These are phyloP conservation scores for Lignosus rhinocerotis DNA, from an alignment of 1,284 basidiomycete species.

Conservation along the genomic window DNA sequence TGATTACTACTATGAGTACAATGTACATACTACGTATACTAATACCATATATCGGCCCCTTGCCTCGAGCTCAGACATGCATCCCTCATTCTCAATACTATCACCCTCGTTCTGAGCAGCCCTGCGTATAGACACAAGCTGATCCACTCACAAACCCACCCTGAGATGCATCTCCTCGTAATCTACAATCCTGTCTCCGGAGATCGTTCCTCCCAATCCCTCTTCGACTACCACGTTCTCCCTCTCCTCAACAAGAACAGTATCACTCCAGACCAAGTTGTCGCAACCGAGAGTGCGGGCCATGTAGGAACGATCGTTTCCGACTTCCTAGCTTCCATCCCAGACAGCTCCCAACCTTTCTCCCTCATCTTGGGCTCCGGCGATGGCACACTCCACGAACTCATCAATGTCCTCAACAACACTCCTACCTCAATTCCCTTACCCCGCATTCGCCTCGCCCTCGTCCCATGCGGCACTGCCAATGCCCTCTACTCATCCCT, in stretches of 20 bases:
- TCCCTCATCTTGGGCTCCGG: conserved; percentile 74
- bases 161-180: conserved; percentile 36
- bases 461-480: conserved; percentile 88
- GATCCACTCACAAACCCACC: neutral
- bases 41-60: too few relatives aligned
- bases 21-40: too few relatives aligned
- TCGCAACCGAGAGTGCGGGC: conserved; percentile 51
- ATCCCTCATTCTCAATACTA: too few relatives aligned
- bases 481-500: conserved; percentile 85
- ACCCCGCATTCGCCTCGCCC: conserved; percentile 42
- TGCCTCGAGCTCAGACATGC: too few relatives aligned
- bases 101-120: too few relatives aligned
- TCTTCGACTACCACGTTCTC: conserved; percentile 62
- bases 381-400: conserved; percentile 89
- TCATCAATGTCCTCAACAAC: conserved; percentile 62
- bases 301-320: conserved; percentile 62
- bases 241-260: conserved; percentile 57
- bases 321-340: conserved; percentile 38
- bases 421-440: conserved; percentile 21
- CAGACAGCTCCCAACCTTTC: conserved; percentile 25
- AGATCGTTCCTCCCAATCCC: conserved; percentile 39
- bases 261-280: conserved; percentile 40
- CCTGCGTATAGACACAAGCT: too few relatives aligned
- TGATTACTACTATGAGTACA: too few relatives aligned
- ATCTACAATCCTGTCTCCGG: conserved; percentile 55